Percentiles rank a stretch among this genome's conserved stretches.
Evolutionary conservation across 2,329 filamentous ascomycete species (phyloP).

Genomic region (Arthrobotrys musiformis): DNA sequence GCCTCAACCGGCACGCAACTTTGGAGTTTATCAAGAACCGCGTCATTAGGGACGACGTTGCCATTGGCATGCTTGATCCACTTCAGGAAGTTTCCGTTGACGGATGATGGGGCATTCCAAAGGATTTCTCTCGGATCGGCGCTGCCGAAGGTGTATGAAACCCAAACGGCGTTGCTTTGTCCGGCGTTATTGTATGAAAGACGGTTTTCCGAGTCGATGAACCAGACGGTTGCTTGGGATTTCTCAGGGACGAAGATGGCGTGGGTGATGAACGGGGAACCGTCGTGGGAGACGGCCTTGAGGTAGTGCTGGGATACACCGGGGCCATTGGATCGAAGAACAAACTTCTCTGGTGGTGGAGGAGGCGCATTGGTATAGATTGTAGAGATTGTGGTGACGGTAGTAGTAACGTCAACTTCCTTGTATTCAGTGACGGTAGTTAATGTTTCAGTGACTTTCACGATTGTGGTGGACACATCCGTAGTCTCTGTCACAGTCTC

Average conservation of each 20-base stretch:
- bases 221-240: not conserved
- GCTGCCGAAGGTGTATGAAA: not conserved
- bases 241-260: conserved; percentile 11
- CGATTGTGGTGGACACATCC: not conserved
- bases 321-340: conserved; percentile 15
- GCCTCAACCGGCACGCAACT: conserved; percentile 2
- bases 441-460: not conserved
- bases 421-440: not conserved
- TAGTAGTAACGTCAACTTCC: conserved; percentile 15
- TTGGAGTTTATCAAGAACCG: conserved; percentile 1
- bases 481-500: not conserved
- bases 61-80: conserved; percentile 12
- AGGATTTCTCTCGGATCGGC: not conserved
- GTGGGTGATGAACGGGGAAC: not conserved
- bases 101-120: not conserved
- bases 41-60: conserved; percentile 8
- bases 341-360: not conserved
- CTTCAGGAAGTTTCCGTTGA: not conserved
- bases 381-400: not conserved
- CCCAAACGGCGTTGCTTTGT: not conserved
- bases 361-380: not conserved
- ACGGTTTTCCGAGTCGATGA: not conserved
- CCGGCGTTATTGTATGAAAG: not conserved
- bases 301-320: conserved; percentile 16
- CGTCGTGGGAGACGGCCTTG: not conserved